These are phyloP conservation scores for Histomonas meleagridis DNA, from an alignment of 208 protist genomes.

Conservation along the genomic window DNA sequence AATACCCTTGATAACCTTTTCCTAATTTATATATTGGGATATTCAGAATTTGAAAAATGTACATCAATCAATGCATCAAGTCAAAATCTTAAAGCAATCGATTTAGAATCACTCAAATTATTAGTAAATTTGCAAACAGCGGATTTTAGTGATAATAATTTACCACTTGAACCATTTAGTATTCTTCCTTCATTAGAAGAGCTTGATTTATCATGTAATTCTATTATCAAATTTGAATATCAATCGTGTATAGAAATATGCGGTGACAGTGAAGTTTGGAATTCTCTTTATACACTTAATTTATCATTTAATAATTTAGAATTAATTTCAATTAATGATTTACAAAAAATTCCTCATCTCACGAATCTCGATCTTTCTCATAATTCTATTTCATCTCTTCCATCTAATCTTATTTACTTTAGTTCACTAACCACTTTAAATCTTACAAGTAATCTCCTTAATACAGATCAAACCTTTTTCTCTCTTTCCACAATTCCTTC, in stretches of 20 bases:
- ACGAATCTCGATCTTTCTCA: neutral
- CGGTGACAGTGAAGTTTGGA: neutral
- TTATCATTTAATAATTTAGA: neutral
- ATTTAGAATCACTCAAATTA: neutral
- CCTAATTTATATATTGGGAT: neutral
- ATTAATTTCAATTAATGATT: neutral
- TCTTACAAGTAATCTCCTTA: neutral
- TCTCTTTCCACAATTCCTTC: neutral
- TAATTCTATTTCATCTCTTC: neutral
- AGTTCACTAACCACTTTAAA: neutral
- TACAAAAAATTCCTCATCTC: neutral
- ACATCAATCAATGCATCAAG: neutral
- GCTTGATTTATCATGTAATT: slow-evolving; percentile 13
- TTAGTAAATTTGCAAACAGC: neutral
- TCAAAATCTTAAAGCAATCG: slow-evolving; percentile 26
- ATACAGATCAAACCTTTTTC: neutral
- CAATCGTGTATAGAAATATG: neutral
- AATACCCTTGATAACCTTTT: neutral
- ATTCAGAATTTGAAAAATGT: neutral
- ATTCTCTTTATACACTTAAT: neutral
- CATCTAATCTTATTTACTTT: slow-evolving; percentile 32
- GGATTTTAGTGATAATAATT: neutral
- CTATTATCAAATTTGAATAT: neutral
- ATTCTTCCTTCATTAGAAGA: neutral
- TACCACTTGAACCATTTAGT: neutral